Evolutionary conservation across 2,329 filamentous ascomycete species (phyloP).

Genomic region (Xylariaceae sp.): DNA sequence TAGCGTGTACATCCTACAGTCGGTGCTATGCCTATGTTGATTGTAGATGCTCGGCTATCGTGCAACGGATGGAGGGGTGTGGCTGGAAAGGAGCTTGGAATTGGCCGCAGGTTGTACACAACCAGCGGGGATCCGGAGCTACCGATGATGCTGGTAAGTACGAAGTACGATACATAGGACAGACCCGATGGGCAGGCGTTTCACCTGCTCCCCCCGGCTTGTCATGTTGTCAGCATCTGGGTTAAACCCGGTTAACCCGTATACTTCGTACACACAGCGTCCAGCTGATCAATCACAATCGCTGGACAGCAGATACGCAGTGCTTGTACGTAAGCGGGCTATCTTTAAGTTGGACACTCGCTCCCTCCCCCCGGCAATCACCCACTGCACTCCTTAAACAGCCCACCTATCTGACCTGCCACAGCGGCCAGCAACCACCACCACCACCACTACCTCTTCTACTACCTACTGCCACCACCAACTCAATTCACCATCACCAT

Average conservation of each 20-base stretch:
- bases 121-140: background rate
- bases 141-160: background rate
- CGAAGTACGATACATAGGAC: no score
- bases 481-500: background rate
- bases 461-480: background rate
- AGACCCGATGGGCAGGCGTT: background rate
- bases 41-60: background rate
- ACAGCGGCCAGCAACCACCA: background rate
- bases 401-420: constrained; percentile 1
- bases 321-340: background rate
- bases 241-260: background rate
- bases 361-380: background rate
- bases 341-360: background rate
- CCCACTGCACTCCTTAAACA: background rate
- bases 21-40: background rate
- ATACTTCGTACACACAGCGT: background rate
- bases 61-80: background rate
- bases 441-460: constrained; percentile 2
- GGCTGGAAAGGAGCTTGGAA: background rate
- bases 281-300: constrained; percentile 3
- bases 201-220: background rate
- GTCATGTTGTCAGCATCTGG: background rate
- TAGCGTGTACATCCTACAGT: constrained; percentile 15
- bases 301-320: background rate
- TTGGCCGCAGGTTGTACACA: background rate